Evolutionary conservation across 164 flowering plant species (phyloP).

Genomic region (Berberis vulgaris): DNA sequence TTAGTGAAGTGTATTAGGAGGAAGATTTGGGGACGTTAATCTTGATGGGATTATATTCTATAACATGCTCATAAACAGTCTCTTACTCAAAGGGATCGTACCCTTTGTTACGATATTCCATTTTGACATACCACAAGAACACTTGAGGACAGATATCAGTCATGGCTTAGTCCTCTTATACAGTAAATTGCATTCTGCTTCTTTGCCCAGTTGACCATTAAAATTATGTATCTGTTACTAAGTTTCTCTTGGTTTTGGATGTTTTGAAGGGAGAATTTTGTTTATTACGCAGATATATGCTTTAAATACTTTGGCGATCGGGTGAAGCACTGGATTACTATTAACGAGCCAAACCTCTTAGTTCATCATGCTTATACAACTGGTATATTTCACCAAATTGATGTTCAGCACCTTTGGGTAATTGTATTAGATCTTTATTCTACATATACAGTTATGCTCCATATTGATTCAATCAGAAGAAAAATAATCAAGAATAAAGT

Average conservation of each 20-base stretch:
- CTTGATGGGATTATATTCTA: constrained; percentile 32
- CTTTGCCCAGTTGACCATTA: no score
- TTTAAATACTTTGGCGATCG: constrained; percentile 40
- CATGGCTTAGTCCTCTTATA: background rate
- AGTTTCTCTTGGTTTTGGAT: background rate
- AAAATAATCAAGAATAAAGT: no score
- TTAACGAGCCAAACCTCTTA: constrained; percentile 40
- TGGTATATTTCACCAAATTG: background rate
- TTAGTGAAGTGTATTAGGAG: constrained; percentile 12
- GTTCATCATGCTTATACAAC: background rate
- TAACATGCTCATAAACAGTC: constrained; percentile 27
- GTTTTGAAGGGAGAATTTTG: constrained; percentile 37
- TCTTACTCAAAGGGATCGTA: constrained; percentile 27
- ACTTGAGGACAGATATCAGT: background rate
- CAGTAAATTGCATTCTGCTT: no score
- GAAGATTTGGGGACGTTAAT: constrained; percentile 35
- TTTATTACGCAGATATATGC: constrained; percentile 32
- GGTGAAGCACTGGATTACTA: constrained; percentile 41
- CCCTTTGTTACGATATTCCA: background rate
- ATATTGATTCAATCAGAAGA: no score
- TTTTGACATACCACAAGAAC: no score
- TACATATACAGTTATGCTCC: no score
- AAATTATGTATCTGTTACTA: no score
- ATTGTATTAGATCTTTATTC: constrained; percentile 8
- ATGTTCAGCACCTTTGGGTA: background rate